phyloP scores from a whole-genome alignment of 225 moss, liverwort and hornwort genomes.

The Asterella californica region DNA sequence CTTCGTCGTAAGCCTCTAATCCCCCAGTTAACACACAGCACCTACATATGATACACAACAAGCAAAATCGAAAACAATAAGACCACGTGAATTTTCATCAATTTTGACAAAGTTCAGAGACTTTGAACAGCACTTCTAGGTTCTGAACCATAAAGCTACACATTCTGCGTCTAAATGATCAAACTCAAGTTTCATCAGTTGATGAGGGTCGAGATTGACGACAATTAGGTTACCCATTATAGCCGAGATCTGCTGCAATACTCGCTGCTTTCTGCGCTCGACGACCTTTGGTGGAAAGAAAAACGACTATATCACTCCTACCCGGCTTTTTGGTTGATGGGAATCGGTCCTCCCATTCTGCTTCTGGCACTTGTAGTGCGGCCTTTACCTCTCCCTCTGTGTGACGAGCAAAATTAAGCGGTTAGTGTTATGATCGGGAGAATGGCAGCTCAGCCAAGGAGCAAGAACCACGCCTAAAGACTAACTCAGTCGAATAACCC shows the following conservation, averaged over 20 bases:
- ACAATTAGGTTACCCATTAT: constrained; percentile 61
- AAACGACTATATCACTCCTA: constrained; percentile 65
- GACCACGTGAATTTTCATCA: neutral
- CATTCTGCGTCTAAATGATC: neutral
- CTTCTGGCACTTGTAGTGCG: constrained; percentile 56
- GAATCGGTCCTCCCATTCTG: constrained; percentile 67
- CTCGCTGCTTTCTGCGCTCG: constrained; percentile 77
- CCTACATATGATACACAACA: constrained; percentile 38
- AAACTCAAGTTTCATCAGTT: neutral
- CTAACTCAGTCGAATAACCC: too few species aligned
- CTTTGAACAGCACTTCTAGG: neutral
- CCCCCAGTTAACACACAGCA: constrained; percentile 76
- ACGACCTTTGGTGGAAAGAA: constrained; percentile 72
- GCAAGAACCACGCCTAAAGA: too few species aligned
- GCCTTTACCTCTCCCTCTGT: constrained; percentile 69
- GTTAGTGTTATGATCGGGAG: too few species aligned
- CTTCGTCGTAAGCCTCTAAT: constrained; percentile 54
- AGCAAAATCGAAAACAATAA: neutral
- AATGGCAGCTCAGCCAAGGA: too few species aligned
- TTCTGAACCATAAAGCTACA: neutral
- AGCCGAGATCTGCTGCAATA: constrained; percentile 79
- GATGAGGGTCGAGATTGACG: neutral
- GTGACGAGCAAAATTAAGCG: neutral
- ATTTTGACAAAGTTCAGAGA: neutral
- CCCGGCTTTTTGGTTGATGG: constrained; percentile 60